phyloP scores from a whole-genome alignment of 441 rosid species.

The Hypseocharis bilobata region DNA sequence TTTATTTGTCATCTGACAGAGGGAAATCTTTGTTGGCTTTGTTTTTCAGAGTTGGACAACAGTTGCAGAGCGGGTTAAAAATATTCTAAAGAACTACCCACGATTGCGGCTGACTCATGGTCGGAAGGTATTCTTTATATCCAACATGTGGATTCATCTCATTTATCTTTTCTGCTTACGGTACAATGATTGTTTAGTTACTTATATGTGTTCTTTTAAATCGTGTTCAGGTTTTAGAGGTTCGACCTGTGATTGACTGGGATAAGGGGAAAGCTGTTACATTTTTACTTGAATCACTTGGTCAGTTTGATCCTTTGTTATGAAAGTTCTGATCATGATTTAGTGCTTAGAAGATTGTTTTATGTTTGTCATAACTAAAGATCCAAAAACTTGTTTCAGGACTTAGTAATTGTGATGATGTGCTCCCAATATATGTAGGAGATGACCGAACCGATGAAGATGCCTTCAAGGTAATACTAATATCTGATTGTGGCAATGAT shows the following conservation, averaged over 20 bases:
- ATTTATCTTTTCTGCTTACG: not conserved
- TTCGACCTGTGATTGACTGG: constrained; percentile 87
- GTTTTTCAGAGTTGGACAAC: constrained; percentile 52
- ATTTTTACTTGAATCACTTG: constrained; percentile 86
- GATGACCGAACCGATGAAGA: constrained; percentile 96
- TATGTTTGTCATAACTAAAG: not conserved
- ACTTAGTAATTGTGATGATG: constrained; percentile 55
- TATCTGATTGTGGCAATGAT: not conserved
- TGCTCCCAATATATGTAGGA: constrained; percentile 88
- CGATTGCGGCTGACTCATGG: constrained; percentile 71
- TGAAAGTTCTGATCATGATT: not conserved
- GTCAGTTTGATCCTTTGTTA: constrained; percentile 28
- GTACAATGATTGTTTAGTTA: not conserved
- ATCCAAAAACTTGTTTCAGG: constrained; percentile 32
- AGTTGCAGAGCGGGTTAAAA: constrained; percentile 51
- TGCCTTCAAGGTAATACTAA: constrained; percentile 61
- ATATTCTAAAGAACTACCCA: constrained; percentile 54
- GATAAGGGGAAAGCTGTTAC: constrained; percentile 92
- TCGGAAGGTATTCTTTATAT: constrained; percentile 59
- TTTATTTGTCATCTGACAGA: not conserved
- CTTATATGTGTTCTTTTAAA: not conserved
- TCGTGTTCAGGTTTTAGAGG: constrained; percentile 59
- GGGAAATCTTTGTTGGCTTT: not conserved
- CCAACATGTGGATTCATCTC: not conserved
- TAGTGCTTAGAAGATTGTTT: not conserved